Percentiles rank a stretch among this genome's conserved stretches.
Conservation (phyloP, 176 grass and related monocot genomes). For the Oryza longistaminata region DNA sequence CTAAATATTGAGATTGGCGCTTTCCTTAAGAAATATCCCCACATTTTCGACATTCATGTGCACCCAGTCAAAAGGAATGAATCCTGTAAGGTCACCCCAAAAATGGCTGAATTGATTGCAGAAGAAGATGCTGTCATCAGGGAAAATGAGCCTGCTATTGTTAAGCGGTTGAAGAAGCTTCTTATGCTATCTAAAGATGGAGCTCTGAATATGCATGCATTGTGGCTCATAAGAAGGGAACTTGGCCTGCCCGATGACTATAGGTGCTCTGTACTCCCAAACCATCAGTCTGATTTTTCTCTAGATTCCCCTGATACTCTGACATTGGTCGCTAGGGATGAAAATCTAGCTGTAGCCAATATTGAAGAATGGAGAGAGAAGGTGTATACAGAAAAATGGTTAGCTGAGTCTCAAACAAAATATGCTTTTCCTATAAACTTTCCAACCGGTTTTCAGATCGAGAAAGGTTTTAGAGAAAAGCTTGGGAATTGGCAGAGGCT, state of each 20-base stretch:
- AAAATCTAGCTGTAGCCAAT: conserved; percentile 43
- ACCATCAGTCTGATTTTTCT: conserved; percentile 35
- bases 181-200: conserved; percentile 44
- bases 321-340: conserved; percentile 39
- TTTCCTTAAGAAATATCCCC: conserved; percentile 66
- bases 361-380: conserved; percentile 66
- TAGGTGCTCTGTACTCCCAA: conserved; percentile 47
- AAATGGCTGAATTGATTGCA: conserved; percentile 49
- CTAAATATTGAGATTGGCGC: conserved; percentile 50
- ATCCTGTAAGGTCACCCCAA: conserved; percentile 48
- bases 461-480: too few relatives aligned
- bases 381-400: conserved; percentile 67
- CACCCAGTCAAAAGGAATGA: conserved; percentile 50
- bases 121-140: conserved; percentile 50
- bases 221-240: conserved; percentile 58
- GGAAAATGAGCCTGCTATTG: not conserved
- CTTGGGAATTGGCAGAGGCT: too few relatives aligned
- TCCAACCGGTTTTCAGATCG: too few relatives aligned
- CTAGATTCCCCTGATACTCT: conserved; percentile 45
- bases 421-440: too few relatives aligned
- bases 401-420: not conserved
- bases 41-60: conserved; percentile 52
- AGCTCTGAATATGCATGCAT: conserved; percentile 45
- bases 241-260: conserved; percentile 63
- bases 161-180: conserved; percentile 62